Conservation (phyloP, 257 asterid species). For the Capsicum pubescens region DNA sequence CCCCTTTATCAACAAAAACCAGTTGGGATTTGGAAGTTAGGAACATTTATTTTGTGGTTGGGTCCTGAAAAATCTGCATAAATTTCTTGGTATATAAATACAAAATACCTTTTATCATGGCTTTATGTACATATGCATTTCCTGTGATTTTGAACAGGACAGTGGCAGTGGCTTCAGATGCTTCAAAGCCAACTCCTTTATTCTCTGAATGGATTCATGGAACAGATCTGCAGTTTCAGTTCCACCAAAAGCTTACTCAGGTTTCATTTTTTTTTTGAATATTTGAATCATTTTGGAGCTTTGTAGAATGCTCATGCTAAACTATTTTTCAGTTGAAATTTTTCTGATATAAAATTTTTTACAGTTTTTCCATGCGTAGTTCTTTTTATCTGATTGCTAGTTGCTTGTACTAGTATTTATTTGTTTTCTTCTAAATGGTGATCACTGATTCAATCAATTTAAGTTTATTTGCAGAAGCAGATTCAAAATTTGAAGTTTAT, state of each 20-base stretch:
- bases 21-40: not conserved
- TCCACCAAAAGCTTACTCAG: conserved; percentile 54
- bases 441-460: not conserved
- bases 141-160: conserved; percentile 61
- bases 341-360: too few relatives aligned
- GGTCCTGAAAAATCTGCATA: conserved; percentile 17
- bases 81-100: not conserved
- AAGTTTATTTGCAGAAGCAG: not conserved
- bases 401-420: not conserved
- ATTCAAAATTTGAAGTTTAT: not conserved
- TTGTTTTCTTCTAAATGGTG: not conserved
- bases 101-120: conserved; percentile 45
- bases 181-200: conserved; percentile 39
- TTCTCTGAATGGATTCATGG: conserved; percentile 57
- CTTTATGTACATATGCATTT: conserved; percentile 62
- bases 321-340: not conserved
- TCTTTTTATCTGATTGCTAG: not conserved
- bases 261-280: conserved; percentile 34
- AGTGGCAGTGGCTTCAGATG: conserved; percentile 41
- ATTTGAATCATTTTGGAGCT: too few relatives aligned
- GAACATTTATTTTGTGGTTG: not conserved
- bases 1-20: not conserved
- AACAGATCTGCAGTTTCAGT: conserved; percentile 53
- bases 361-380: not conserved
- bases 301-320: not conserved